Percentiles rank a stretch among this genome's conserved stretches.
These are phyloP conservation scores for Hirschfeldia incana DNA, from an alignment of 345 rosid genomes.

Conservation along the genomic window DNA sequence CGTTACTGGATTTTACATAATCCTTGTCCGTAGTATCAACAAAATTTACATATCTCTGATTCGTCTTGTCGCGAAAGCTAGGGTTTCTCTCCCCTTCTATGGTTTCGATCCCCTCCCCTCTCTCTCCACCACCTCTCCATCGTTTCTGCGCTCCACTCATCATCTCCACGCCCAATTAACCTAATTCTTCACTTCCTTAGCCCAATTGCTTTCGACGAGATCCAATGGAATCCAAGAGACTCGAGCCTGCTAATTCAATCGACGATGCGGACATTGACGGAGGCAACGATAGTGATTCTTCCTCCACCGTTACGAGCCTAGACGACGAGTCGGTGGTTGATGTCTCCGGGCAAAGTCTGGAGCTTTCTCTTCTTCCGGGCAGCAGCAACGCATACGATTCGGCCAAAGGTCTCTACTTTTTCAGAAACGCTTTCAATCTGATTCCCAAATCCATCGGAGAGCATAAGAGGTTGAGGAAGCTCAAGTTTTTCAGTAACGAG, in stretches of 20 bases:
- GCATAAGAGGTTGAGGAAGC: constrained; percentile 52
- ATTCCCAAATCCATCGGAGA: constrained; percentile 71
- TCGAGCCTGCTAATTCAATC: background rate
- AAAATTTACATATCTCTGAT: no score
- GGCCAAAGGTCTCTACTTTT: constrained; percentile 63
- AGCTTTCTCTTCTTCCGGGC: constrained; percentile 56
- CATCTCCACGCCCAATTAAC: background rate
- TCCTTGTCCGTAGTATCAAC: no score
- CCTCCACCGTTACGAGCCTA: constrained; percentile 10
- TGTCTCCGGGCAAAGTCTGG: constrained; percentile 69
- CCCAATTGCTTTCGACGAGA: background rate
- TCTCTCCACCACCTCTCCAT: no score
- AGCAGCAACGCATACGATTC: constrained; percentile 35
- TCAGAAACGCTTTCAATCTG: constrained; percentile 71
- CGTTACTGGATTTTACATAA: no score
- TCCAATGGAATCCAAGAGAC: background rate
- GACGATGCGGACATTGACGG: constrained; percentile 3
- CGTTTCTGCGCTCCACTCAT: no score
- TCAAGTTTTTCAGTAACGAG: constrained; percentile 86
- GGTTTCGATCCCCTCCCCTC: no score
- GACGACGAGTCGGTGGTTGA: constrained; percentile 68
- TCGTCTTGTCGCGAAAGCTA: no score
- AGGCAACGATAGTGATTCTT: constrained; percentile 6
- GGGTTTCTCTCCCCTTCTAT: no score
- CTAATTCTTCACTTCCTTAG: no score